These are phyloP conservation scores for Dioszegia crocea DNA, from an alignment of 768 basidiomycete species.

Conservation along the genomic window DNA sequence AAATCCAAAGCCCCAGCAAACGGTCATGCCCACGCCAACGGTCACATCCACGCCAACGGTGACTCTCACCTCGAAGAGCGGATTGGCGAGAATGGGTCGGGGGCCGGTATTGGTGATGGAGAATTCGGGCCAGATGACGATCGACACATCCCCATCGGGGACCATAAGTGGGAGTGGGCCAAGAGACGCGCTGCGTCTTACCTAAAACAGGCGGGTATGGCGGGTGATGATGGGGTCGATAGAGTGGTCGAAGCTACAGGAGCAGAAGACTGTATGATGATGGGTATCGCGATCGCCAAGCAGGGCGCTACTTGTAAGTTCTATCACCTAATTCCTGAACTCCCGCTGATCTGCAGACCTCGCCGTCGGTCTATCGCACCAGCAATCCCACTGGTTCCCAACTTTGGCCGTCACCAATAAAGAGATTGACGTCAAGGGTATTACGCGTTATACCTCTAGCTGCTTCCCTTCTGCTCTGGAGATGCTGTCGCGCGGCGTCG, in stretches of 20 bases:
- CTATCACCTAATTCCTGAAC: background rate
- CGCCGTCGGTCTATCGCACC: constrained; percentile 37
- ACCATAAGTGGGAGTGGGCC: constrained; percentile 37
- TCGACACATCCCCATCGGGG: constrained; percentile 22
- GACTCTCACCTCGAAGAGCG: constrained; percentile 15
- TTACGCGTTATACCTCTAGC: constrained; percentile 40
- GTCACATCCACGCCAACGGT: too few relatives aligned
- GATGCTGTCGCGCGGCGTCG: constrained; percentile 31
- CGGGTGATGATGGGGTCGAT: constrained; percentile 39
- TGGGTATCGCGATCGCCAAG: constrained; percentile 41
- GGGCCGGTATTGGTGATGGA: constrained; percentile 29
- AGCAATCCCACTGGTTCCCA: constrained; percentile 35
- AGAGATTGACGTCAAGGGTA: constrained; percentile 39
- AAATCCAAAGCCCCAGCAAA: too few relatives aligned
- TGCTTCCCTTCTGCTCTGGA: constrained; percentile 42
- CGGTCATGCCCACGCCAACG: too few relatives aligned
- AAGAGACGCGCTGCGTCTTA: constrained; percentile 23
- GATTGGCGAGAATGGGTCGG: constrained; percentile 18
- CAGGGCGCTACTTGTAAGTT: constrained; percentile 43
- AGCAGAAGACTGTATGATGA: constrained; percentile 30
- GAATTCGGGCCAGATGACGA: constrained; percentile 22
- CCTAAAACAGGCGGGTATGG: constrained; percentile 27
- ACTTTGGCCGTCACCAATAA: constrained; percentile 45
- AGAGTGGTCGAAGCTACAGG: constrained; percentile 42
- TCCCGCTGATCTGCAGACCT: constrained; percentile 20